Evolutionary conservation across 805 yeast species (phyloP), one percentile per base, ranked within the genome.

Genomic region (Candida sakaeoensis): DNA sequence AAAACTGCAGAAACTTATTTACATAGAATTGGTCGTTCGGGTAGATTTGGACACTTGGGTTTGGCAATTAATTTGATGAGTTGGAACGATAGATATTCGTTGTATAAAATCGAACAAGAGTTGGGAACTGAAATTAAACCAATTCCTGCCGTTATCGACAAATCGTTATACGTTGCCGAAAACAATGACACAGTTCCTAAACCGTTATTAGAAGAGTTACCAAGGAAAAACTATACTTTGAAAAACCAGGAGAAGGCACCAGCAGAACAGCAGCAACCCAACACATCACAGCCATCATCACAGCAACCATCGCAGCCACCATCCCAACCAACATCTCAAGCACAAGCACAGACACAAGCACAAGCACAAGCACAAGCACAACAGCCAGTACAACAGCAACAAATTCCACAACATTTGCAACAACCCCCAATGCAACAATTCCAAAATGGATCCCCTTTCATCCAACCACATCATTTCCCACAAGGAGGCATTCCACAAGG

Each of bases 1-100:
- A 91, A 91, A 64, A 88, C 84, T 39, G 97, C 98, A 6, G 99
- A 93, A 65, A 93, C 98, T 29, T 93, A 93, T 61, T 76, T 93
- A 53, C 99, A 93, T 70, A 85, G 98, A 76, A 93, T 91, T 53
- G 98, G 98, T 75, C 88, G 99, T 74, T 89, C 97, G 6, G 98
- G 99, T 52, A 86, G 99, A 74, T 93, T 87, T 57, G 99, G 99
- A 50, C 99, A 93, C 63, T 79, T 90, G 58, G 99, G 99, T 74
- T 76, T 93, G 60, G 99, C 99, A 23, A 89, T 93, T 58, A 93
- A 93, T 68, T 77, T 93, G 55, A 88, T 93, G 70, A 87, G 90
- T 63, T 91, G 97, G 96, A 82, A 89, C 56, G 99, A 93, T 62
- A 80, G 98, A 60, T 89, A 85, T 67, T 87, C 85, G 58, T 74